Percentiles rank a stretch among this genome's conserved stretches.
These are phyloP conservation scores for Fraxinus sp. DNA, from an alignment of 305 asterid genomes.

Conservation along the genomic window DNA sequence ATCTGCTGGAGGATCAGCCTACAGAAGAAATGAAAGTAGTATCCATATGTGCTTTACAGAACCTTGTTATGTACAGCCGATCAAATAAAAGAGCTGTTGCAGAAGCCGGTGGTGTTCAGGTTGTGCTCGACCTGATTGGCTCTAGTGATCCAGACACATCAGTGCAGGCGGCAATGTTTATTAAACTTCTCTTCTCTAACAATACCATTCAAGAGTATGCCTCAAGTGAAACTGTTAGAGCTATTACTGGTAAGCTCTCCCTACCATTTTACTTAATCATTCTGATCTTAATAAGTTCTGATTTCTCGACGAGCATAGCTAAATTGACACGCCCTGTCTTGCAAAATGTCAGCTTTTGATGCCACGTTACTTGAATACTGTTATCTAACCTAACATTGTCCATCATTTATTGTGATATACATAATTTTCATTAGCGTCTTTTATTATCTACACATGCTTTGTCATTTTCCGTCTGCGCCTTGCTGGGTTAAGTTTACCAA, in stretches of 20 bases:
- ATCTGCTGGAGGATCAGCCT: conserved; percentile 99
- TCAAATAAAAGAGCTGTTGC: conserved; percentile 98
- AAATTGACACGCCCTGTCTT: background rate
- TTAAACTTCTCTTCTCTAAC: conserved; percentile 90
- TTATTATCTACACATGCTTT: background rate
- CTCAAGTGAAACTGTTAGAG: conserved; percentile 98
- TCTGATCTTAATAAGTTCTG: background rate
- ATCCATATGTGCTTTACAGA: conserved; percentile 94
- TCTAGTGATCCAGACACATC: conserved; percentile 95
- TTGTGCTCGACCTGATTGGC: conserved; percentile 93
- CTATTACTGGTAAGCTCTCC: conserved; percentile 76
- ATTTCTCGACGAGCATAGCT: background rate
- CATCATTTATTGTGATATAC: background rate
- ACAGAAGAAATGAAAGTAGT: conserved; percentile 99
- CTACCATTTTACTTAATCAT: conserved; percentile 7
- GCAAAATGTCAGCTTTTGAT: conserved; percentile 7
- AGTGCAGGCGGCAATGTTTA: conserved; percentile 95
- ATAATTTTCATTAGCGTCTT: background rate
- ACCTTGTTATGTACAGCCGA: conserved; percentile 95
- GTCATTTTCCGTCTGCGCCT: background rate
- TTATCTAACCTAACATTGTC: background rate
- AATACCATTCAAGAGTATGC: conserved; percentile 99
- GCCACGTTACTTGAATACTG: background rate
- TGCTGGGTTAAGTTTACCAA: background rate
- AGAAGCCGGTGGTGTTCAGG: conserved; percentile 99